Conservation (phyloP, 1,139 yeast species). For the Kodamaea sp. region DNA sequence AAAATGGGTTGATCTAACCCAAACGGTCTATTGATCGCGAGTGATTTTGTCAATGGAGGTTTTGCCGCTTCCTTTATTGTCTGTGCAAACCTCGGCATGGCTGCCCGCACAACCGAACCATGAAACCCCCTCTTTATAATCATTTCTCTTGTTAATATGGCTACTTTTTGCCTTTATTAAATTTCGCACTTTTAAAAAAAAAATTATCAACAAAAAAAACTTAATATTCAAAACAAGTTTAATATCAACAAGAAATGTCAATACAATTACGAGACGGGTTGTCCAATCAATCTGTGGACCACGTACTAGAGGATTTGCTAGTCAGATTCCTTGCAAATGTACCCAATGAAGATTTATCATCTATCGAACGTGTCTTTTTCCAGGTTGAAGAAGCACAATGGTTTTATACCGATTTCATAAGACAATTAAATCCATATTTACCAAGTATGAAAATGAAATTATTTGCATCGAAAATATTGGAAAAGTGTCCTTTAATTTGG, state of each 20-base stretch:
- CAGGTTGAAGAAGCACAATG: slow-evolving; percentile 98
- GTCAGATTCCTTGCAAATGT: slow-evolving; percentile 90
- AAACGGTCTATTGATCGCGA: slow-evolving; percentile 34
- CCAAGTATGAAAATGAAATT: slow-evolving; percentile 77
- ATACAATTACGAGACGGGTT: slow-evolving; percentile 55
- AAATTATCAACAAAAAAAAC: slow-evolving; percentile 3
- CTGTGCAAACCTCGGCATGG: slow-evolving; percentile 13
- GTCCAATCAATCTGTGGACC: slow-evolving; percentile 59
- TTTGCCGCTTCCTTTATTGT: slow-evolving; percentile 18
- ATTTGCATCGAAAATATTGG: slow-evolving; percentile 71
- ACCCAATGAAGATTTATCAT: slow-evolving; percentile 84
- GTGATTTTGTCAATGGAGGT: slow-evolving; percentile 17
- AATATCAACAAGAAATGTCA: slow-evolving; percentile 36
- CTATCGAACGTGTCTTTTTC: slow-evolving; percentile 84
- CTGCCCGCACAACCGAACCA: slow-evolving; percentile 1
- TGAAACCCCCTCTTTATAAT: slow-evolving; percentile 4
- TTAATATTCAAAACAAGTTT: slow-evolving; percentile 1
- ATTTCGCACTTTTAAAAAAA: slow-evolving; percentile 4
- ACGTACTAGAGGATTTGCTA: slow-evolving; percentile 79
- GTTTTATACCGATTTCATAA: slow-evolving; percentile 87
- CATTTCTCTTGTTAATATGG: too few species aligned
- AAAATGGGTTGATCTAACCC: slow-evolving; percentile 36
- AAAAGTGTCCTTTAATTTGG: slow-evolving; percentile 82
- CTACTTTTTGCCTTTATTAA: not conserved
- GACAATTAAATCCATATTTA: slow-evolving; percentile 68